Evolutionary conservation across 2,329 filamentous ascomycete species (phyloP), one percentile per base, ranked within the genome.

Genomic region (Sporothrix phasma): DNA sequence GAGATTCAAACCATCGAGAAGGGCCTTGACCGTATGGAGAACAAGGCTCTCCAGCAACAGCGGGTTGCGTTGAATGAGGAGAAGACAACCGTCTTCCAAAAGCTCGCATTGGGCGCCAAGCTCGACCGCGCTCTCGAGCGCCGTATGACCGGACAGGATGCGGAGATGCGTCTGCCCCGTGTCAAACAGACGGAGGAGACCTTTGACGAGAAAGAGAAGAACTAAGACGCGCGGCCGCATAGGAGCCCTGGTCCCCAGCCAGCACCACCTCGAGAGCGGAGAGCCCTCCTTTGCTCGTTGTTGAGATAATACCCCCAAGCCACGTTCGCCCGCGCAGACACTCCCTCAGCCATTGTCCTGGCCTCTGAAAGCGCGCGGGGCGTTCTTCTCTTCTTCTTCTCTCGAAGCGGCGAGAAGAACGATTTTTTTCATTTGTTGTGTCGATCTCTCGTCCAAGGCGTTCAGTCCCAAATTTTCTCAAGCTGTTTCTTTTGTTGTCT

Each of bases 81-180:
- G 76, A 95, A 96, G 81, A 85, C 82, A 22, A 89, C 90, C 71
- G 87, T 88, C 73, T 80, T 96, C 76, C 87, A 86, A 79, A 95
- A 95, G 78, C 83, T 96, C 65, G 92, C 92, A 43, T 83, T 96
- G 61, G 89, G 92, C 56, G 92, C 92, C 66, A 96, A 96, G 78
- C 84, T 96, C 46, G 92, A 96, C 74, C 86, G 92, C 66, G 92
- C 92, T 24, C 84, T 97, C 63, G 88, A 88, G 69, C 83, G 92
- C 69, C 85, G 92, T 72, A 94, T 96, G 92, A 88, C 84, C 31
- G 79, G 89, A 69, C 92, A 97, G 76, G 92, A 97, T 71, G 92
- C 92, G 69, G 87, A 90, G 75, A 92, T 94, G 81, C 85, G 88
- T 68, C 7, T 62, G 11, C 84, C 80, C 24, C 76, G 79, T 37